Conservation (phyloP, 75 land plant genomes). For the Picea sitchensis region DNA sequence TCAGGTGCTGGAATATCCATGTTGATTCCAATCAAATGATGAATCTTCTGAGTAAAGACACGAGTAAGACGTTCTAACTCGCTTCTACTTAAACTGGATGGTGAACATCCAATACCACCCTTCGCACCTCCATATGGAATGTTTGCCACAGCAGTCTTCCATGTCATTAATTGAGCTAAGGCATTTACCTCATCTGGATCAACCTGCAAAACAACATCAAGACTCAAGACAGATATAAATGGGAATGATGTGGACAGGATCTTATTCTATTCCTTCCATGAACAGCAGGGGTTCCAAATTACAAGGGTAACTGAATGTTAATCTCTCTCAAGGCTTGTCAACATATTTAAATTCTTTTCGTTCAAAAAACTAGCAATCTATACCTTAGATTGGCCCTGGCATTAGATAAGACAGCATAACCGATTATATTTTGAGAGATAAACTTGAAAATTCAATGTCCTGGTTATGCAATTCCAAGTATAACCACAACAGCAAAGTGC, state of each 20-base stretch:
- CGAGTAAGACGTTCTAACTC: slow-evolving; percentile 86
- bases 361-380: neutral
- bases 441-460: too few species aligned
- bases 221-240: neutral
- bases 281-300: neutral
- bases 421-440: too few species aligned
- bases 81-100: slow-evolving; percentile 54
- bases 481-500: too few species aligned
- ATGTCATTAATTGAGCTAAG: slow-evolving; percentile 94
- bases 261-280: neutral
- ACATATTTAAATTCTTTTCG: neutral
- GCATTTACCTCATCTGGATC: slow-evolving; percentile 97
- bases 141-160: slow-evolving; percentile 95
- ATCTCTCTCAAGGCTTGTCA: neutral
- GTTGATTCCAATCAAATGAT: slow-evolving; percentile 82
- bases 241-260: neutral
- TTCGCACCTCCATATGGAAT: slow-evolving; percentile 97
- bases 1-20: slow-evolving; percentile 96
- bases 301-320: too few species aligned
- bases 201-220: slow-evolving; percentile 46
- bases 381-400: neutral
- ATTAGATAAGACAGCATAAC: too few species aligned
- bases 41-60: slow-evolving; percentile 91
- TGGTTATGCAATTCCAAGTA: too few species aligned
- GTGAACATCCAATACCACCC: slow-evolving; percentile 89